Conservation (phyloP, 1,284 basidiomycete species). For the Coniophora puteana region DNA sequence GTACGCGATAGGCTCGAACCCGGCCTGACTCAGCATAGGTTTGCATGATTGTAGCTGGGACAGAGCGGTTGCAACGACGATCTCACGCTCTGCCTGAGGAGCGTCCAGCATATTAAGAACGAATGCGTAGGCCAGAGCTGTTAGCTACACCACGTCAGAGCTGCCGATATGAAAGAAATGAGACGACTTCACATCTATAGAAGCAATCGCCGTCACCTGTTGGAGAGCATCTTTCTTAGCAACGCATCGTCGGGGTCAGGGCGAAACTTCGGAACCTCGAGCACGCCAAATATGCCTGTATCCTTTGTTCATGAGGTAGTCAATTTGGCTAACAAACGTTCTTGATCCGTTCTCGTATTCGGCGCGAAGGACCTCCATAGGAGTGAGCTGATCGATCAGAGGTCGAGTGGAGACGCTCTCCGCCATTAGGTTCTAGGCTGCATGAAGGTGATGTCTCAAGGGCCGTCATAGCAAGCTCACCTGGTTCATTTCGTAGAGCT, state of each 20-base stretch:
- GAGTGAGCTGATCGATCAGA: constrained; percentile 44
- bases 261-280: constrained; percentile 53
- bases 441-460: no score
- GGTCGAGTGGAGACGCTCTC: constrained; percentile 48
- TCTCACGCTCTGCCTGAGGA: no score
- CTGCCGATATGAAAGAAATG: constrained; percentile 4
- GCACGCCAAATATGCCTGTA: constrained; percentile 64
- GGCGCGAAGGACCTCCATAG: constrained; percentile 46
- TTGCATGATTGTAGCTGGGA: constrained; percentile 51
- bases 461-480: no score
- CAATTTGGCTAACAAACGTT: constrained; percentile 64
- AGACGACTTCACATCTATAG: constrained; percentile 57
- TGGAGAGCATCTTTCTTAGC: neutral
- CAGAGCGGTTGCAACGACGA: constrained; percentile 48
- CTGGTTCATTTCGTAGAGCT: constrained; percentile 50
- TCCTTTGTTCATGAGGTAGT: constrained; percentile 52
- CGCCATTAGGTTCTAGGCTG: constrained; percentile 40
- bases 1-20: constrained; percentile 65
- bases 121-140: constrained; percentile 69
- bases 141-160: constrained; percentile 31
- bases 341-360: constrained; percentile 66
- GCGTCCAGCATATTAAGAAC: constrained; percentile 28
- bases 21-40: constrained; percentile 51
- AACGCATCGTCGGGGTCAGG: constrained; percentile 25
- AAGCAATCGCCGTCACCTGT: constrained; percentile 79